Base-by-base conservation (phyloP, 352 stramenopile genomes). In the Phytophthora cryptogea region DNA sequence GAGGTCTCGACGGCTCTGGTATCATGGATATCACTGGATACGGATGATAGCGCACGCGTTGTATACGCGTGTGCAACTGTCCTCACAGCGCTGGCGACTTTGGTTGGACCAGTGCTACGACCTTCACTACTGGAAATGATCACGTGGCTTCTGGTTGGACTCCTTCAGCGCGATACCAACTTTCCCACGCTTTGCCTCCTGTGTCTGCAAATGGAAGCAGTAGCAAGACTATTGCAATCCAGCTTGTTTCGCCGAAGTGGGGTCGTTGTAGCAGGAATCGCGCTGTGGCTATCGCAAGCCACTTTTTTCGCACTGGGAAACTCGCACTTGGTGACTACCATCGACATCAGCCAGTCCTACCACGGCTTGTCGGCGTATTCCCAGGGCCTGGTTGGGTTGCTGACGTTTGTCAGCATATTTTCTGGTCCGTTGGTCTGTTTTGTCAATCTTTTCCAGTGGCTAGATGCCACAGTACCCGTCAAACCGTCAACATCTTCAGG, bases 301-400 rank as follows among this genome's bases (percentile, higher is more conserved):
- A 58, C 80, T 11, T 96, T 96, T 45, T 96, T 94, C 36, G 80
- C 88, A 6, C 68, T 96, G 0, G 88, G 87, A 16, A 96, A 96
- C 52, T 96, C 88, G 32, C 88, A 96, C 48, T 70, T 96, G 51
- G 86, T 96, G 43, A 94, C 84, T 13, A 96, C 88, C 2, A 85
- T 96, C 51, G 88, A 96, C 61, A 92, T 96, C 30, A 95, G 86
- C 36, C 85, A 93, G 56, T 90, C 87, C 5, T 96, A 95, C 43
- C 85, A 89, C 50, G 88, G 88, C 0, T 63, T 96, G 17, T 70
- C 70, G 8, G 70, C 64, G 13, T 96, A 96, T 68, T 93, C 81
- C 5, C 88, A 96, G 51, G 77, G 48, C n/a, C 31, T 94, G n/a
- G 87, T 96, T 2, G 87, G 87, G 3, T 23, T 73, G 0, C 46